Base-by-base conservation (phyloP, 345 rosid species). In the Eutrema japonicum region DNA sequence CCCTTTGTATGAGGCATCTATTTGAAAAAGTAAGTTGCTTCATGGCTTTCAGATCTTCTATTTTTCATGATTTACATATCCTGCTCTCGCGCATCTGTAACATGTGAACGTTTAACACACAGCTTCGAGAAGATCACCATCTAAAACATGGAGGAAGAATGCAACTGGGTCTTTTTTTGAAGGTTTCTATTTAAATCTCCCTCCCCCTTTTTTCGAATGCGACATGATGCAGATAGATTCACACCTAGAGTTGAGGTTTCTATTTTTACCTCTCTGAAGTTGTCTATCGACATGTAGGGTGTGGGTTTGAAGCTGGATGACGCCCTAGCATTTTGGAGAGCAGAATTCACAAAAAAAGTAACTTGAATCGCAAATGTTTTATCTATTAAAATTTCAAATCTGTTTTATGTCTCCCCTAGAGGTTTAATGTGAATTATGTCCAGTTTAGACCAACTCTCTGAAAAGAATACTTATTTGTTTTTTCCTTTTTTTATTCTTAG, bases 131-230 rank as follows among this genome's bases (percentile, higher is more conserved):
- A 79, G 96, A 95, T 79, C 99, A 94, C 74, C 98, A 89, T 84
- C 74, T 95, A 43, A 90, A 95, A 84, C 97, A 95, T 76, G 96
- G 96, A 67, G 99, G 97, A 67, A 86, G 98, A 85, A 95, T 95
- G 96, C 98, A 95, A 74, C 79, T 95, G 65, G 99, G 96, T 67
- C 99, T 88, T 7, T 95, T 87, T 66, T 83, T 95, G 60, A 92
- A 95, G 93, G 97, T 95, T 82, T 67, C 62, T 55, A 65, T 71
- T 73, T 56, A 41, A 30, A 67, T 47, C 30, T 18, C 36, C 69
- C 22, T 33, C 18, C 27, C 64, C 3, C 55, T 22, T 73, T 18
- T 18, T 18, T 63, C n/a, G 42, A 68, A 51, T 30, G 37, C 4
- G 18, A 32, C 8, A 45, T 59, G 74, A 42, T 60, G 69, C 16